Base-by-base conservation (phyloP, 2,329 filamentous ascomycete genomes). In the Beauveria pseudobassiana region DNA sequence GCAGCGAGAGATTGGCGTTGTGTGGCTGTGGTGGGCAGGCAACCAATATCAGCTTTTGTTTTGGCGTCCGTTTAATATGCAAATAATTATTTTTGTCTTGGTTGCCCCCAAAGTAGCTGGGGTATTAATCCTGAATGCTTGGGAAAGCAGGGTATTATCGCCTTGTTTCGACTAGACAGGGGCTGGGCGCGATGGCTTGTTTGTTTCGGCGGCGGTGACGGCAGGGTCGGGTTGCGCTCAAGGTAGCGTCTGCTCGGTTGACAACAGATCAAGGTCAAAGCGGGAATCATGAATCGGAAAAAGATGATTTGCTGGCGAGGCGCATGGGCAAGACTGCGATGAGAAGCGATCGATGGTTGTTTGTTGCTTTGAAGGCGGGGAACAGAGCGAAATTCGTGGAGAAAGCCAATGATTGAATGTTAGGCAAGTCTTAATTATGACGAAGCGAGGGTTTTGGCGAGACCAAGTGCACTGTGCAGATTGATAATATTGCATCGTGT, bases 121-220 rank as follows among this genome's bases (percentile, higher is more conserved):
- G 34, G 48, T 14, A 14, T n/a, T 22, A 24, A 52, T 52, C 24
- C 51, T 59, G 48, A 59, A 52, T 26, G 48, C 56, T 59, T 42
- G n/a, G 8, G 14, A 43, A 48, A 14, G 45, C 54, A 57, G 54
- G 54, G 54, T 28, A 59, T 26, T 43, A 28, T 59, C 38, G 48
- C 38, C 34, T 28, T 38, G 57, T 59, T 59, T 59, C 26, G 57
- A 38, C 57, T 59, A 45, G 57, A 38, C 57, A 30, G 48, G 57
- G 57, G 40, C 45, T 34, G 30, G 42, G 26, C 10, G 28, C 22
- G 30, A 26, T 14, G 22, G 45, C n/a, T 26, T 49, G 55, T 28
- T 49, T 40, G 43, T 34, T 40, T 38, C 43, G 20, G 26, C 3
- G 40, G 45, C 10, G 30, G 30, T 28, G 30, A 34, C 49, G 30